Base-by-base conservation (phyloP, 202 grass and related monocot genomes). In the Panicum virgatum region DNA sequence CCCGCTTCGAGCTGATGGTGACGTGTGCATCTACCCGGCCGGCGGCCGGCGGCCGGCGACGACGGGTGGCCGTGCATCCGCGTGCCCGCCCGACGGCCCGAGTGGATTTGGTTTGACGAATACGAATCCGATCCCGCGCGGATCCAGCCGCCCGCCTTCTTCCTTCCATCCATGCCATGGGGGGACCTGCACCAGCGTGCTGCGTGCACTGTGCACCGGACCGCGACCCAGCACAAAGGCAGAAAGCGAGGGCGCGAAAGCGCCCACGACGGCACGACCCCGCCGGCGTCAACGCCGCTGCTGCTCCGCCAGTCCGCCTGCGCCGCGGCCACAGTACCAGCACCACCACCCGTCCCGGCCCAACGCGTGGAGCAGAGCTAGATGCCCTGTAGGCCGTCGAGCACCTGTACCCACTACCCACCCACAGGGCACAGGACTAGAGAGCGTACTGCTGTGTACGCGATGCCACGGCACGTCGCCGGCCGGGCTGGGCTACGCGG, bases 201-300 rank as follows among this genome's bases (percentile, higher is more conserved):
- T 4, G 70, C 23, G 61, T 34, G 32, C 32, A 34, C 2, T 34
- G 32, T 45, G 19, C 36, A 12, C 6, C n/a, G 20, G 29, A 32
- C 32, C 32, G 20, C 71, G 30, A 64, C 30, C 59, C 74, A 46
- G 40, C 74, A 34, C 54, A 38, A 70, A 75, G 51, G 54, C 23
- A 9, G 65, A 86, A 70, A 77, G 45, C 34, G 54, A 47, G 2
- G 75, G 37, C 12, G 23, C 22, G 7, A 6, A 72, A 26, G 68
- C 43, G 62, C 9, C 36, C 64, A 69, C 82, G 54, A 59, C 25
- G 5, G 25, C 64, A 69, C 82, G 54, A 59, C 25, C 3, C 9
- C 7, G 9, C 8, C 15, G 6, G 44, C 13, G 85, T 87, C 85
- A 87, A 82, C 85, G 79, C 66, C 27, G 56, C 70, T 80, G 45